Conservation (phyloP, 176 grass and related monocot species). For the Poa annua region DNA sequence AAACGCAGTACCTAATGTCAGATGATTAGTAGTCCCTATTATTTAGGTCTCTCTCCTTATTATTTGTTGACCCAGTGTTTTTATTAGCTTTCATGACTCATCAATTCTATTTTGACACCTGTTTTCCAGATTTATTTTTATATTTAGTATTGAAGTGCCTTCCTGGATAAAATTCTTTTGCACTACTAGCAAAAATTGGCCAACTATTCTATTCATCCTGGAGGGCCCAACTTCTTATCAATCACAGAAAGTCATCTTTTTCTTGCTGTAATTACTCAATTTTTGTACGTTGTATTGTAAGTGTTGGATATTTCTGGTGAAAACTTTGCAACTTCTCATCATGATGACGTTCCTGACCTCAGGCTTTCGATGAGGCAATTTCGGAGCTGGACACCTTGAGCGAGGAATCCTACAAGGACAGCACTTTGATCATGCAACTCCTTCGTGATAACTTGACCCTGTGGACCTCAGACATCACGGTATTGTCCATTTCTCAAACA, state of each 20-base stretch:
- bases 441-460: constrained; percentile 90
- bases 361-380: constrained; percentile 93
- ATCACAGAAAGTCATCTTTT: background rate
- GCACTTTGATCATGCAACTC: constrained; percentile 89
- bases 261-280: background rate
- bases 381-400: constrained; percentile 87
- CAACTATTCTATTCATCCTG: background rate
- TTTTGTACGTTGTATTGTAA: background rate
- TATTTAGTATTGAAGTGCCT: background rate
- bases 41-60: constrained; percentile 7
- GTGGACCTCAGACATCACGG: constrained; percentile 81
- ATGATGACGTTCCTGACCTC: constrained; percentile 22
- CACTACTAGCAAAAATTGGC: background rate
- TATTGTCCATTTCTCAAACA: background rate
- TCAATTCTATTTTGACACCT: background rate
- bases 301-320: background rate
- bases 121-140: background rate
- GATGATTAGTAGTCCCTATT: background rate
- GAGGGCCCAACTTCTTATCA: background rate
- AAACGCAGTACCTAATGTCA: constrained; percentile 27
- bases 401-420: constrained; percentile 93
- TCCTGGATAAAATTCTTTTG: constrained; percentile 3
- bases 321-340: constrained; percentile 6
- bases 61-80: constrained; percentile 24
- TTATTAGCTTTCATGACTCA: constrained; percentile 8